phyloP scores from a whole-genome alignment of 345 rosid genomes.

The Dovyalis caffra region DNA sequence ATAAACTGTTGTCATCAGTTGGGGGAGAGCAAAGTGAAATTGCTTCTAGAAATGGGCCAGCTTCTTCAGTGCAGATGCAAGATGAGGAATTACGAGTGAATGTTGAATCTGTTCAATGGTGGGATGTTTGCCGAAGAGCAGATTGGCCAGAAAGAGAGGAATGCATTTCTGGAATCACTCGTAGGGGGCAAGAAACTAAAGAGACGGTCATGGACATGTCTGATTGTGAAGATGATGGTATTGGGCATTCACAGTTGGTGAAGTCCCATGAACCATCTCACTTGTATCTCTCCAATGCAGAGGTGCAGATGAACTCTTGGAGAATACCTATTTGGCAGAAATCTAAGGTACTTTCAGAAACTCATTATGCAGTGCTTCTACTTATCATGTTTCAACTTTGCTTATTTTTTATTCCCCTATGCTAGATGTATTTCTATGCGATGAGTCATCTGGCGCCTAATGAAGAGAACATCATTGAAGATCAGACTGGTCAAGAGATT shows the following conservation, averaged over 20 bases:
- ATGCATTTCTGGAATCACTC: slow-evolving; percentile 60
- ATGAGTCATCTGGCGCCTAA: slow-evolving; percentile 36
- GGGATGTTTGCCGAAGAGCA: slow-evolving; percentile 93
- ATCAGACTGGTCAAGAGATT: slow-evolving; percentile 52
- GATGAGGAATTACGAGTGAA: slow-evolving; percentile 79
- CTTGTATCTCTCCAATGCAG: slow-evolving; percentile 82
- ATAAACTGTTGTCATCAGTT: slow-evolving; percentile 67
- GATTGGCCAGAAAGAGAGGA: slow-evolving; percentile 99
- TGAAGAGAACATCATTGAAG: slow-evolving; percentile 31
- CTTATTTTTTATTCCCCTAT: slow-evolving; percentile 16
- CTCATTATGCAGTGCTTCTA: slow-evolving; percentile 3
- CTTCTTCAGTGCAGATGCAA: slow-evolving; percentile 52
- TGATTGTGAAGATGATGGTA: slow-evolving; percentile 51
- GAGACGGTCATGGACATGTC: slow-evolving; percentile 46
- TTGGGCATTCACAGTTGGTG: slow-evolving; percentile 30
- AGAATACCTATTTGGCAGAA: slow-evolving; percentile 89
- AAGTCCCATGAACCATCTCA: slow-evolving; percentile 67
- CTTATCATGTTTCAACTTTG: not conserved
- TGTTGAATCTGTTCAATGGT: slow-evolving; percentile 82
- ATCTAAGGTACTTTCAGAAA: slow-evolving; percentile 52
- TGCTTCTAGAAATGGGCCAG: slow-evolving; percentile 44
- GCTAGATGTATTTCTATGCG: slow-evolving; percentile 69
- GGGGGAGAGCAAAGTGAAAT: slow-evolving; percentile 66
- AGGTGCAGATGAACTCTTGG: slow-evolving; percentile 74
- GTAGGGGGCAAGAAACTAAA: slow-evolving; percentile 36